Evolutionary conservation across 2,329 filamentous ascomycete species (phyloP).

Genomic region (Neofusicoccum umdonicola): DNA sequence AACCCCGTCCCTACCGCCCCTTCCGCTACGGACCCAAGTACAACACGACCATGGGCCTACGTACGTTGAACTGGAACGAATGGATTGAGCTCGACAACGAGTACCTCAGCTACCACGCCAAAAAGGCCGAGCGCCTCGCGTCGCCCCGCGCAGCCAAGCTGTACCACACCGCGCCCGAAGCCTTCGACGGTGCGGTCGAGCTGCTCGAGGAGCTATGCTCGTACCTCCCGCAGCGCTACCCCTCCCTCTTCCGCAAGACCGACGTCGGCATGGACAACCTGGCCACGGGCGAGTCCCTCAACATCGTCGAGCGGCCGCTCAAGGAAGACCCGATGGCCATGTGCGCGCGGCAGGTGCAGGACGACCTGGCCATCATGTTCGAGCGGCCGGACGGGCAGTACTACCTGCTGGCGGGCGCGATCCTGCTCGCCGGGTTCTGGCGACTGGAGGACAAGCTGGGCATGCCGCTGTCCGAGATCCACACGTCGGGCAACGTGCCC

Average conservation of each 20-base stretch:
- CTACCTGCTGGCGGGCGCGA: slow-evolving; percentile 73
- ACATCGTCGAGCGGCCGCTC: slow-evolving; percentile 63
- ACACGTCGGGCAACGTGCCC: slow-evolving; percentile 74
- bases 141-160: slow-evolving; percentile 65
- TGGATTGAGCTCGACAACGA: slow-evolving; percentile 87
- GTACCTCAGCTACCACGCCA: slow-evolving; percentile 68
- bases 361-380: slow-evolving; percentile 82
- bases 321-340: slow-evolving; percentile 76
- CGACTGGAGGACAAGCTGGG: slow-evolving; percentile 75
- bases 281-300: slow-evolving; percentile 69
- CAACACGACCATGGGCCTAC: slow-evolving; percentile 73
- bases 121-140: slow-evolving; percentile 66
- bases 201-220: slow-evolving; percentile 68
- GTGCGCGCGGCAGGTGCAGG: slow-evolving; percentile 70
- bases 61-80: slow-evolving; percentile 66
- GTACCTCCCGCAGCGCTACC: slow-evolving; percentile 75
- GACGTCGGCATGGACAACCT: slow-evolving; percentile 66
- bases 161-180: slow-evolving; percentile 66
- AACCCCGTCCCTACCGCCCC: slow-evolving; percentile 73
- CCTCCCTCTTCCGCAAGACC: slow-evolving; percentile 65
- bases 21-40: slow-evolving; percentile 77
- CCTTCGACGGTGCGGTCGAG: slow-evolving; percentile 70
- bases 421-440: slow-evolving; percentile 82
- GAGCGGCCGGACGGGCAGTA: slow-evolving; percentile 74
- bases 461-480: slow-evolving; percentile 76